Base-by-base conservation (phyloP, 768 basidiomycete species). In the Rhizopogon vesiculosus region DNA sequence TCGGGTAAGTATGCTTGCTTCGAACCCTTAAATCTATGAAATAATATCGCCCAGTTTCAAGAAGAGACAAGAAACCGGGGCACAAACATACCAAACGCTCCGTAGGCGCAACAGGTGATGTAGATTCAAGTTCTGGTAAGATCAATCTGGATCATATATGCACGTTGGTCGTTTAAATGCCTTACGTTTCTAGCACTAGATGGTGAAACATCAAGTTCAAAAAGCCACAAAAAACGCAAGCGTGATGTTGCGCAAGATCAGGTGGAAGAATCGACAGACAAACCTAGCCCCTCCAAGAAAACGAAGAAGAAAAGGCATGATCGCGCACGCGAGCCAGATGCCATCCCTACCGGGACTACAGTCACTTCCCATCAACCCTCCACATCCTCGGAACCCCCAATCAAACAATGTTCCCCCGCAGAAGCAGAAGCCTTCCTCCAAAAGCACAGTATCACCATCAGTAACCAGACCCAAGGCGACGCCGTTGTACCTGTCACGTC, bases 401-500 rank as follows among this genome's bases (percentile, higher is more conserved):
- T 72, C 35, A 61, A 72, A 13, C 61, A 72, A 1, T 58, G 74
- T 0, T 64, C 66, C n/a, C 59, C 70, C 3, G 59, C 69, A 19
- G 85, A 85, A 41, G 75, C 81, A 19, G 74, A 78, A 15, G 78
- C 78, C 1, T 98, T 87, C 76, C 78, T 97, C 19, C 63, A 71
- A 25, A 83, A 82, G 59, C 84, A 98, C 70, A 76, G 78, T 9
- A 83, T 97, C 62, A 88, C 85, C 10, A 84, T 97, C 48, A 81
- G 82, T 54, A 78, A 79, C 1, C 78, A 81, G 1, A 61, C 74
- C 2, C 72, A 76, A 42, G 69, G 76, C 38, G 65, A 76, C 4
- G 62, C 75, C 18, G 76, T 85, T 56, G 72, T 73, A 13, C 95
- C 97, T 28, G 73, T 93, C 50, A 77, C 88, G 45, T 78, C 83